Base-by-base conservation (phyloP, 2,329 filamentous ascomycete genomes). In the Aspergillus brasiliensis region DNA sequence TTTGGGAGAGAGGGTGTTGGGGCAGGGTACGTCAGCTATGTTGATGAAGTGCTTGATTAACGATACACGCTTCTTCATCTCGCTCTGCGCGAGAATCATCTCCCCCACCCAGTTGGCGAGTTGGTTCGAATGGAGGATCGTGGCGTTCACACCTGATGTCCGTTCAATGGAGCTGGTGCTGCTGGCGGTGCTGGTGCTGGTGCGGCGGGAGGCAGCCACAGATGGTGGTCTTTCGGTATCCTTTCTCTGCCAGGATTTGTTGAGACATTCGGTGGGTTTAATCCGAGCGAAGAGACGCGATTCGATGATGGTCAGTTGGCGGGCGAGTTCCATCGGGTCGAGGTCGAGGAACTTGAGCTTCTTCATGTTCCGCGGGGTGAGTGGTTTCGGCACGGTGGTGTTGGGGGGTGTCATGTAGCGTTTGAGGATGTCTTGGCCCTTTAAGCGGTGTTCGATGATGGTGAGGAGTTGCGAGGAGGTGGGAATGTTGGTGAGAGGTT, bases 241-340 rank as follows among this genome's bases (percentile, higher is more conserved):
- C 81, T 97, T 97, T 84, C 96, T 98, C 78, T 97, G 92, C 95
- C 95, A 99, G 5, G 92, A 97, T 83, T 99, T 99, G 79, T 97
- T 97, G 62, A 99, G 81, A 75, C 94, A 98, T 76, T 99, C 95
- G 0, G 92, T 95, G 0, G 94, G 90, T 76, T 93, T 94, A 75
- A 99, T 96, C 79, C 96, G 97, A 68, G 90, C 91, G 71, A 98
- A 99, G 1, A 98, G 83, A 62, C 90, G 90, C 2, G 93, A 97
- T 77, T 99, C 95, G 65, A 98, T 96, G 65, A 99, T 94, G 0
- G 95, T 99, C 62, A 99, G 83, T 76, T 99, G 95, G 51, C 95
- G 88, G n/a, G 95, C 95, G 76, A 99, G 98, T 73, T 99, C 95
- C 0, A 90, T 91, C 0, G 92, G 88, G 73, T 99, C 95, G 68